Evolutionary conservation across 192 early-diverging fungal genomes (phyloP).

Genomic region (Entomortierella beljakovae): DNA sequence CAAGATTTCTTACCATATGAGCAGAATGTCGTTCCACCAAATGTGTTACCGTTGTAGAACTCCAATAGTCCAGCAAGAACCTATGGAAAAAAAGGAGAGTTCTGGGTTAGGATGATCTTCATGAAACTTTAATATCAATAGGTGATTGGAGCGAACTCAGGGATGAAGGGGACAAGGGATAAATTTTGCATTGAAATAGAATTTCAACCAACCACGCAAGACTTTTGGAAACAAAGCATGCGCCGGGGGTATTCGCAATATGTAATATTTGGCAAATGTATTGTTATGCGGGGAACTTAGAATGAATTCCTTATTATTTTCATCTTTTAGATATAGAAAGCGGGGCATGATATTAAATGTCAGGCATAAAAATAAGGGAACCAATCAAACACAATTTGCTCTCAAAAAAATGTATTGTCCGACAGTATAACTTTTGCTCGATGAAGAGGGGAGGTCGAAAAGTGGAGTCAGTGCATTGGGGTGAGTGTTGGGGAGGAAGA

Average conservation of each 20-base stretch:
- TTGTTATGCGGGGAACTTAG: constrained; percentile 30
- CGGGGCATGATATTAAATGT: constrained; percentile 1
- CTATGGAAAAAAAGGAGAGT: constrained; percentile 3
- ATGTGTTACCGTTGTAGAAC: constrained; percentile 43
- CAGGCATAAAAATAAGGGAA: neutral
- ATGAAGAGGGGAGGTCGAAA: too few relatives aligned
- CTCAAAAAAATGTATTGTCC: too few relatives aligned
- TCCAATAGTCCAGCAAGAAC: constrained; percentile 45
- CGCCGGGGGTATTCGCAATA: neutral
- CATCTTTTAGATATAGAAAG: neutral
- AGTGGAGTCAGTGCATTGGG: constrained; percentile 1
- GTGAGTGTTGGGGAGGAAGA: too few relatives aligned
- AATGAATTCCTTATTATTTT: neutral
- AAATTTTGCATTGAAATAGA: too few relatives aligned
- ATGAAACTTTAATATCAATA: too few relatives aligned
- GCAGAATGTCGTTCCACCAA: constrained; percentile 43
- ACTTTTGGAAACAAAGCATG: neutral
- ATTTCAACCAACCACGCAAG: too few relatives aligned
- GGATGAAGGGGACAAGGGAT: too few relatives aligned
- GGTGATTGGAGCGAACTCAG: too few relatives aligned
- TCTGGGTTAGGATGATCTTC: neutral
- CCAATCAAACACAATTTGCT: neutral
- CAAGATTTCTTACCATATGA: constrained; percentile 48
- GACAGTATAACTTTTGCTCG: too few relatives aligned
- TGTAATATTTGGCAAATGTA: neutral